Conservation (phyloP, 768 basidiomycete genomes). For the Roridomyces roridus region DNA sequence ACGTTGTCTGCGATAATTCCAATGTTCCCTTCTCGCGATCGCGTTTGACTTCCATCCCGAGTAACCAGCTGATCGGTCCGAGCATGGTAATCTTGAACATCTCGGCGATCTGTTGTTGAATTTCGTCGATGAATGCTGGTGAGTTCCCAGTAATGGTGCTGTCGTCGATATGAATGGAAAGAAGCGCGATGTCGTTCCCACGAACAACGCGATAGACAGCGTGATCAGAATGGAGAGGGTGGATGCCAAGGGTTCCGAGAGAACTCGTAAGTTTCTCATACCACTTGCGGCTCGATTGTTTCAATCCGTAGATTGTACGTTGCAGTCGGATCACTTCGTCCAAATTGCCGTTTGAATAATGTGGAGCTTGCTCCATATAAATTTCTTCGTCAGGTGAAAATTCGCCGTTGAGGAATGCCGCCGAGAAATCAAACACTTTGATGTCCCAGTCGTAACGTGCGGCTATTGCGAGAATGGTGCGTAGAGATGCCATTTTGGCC, state of each 20-base stretch:
- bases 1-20: slow-evolving; percentile 35
- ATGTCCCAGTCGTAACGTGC: slow-evolving; percentile 20
- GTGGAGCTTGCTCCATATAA: too few relatives aligned
- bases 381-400: too few relatives aligned
- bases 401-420: too few relatives aligned
- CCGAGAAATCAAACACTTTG: too few relatives aligned
- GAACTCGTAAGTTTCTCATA: slow-evolving; percentile 25
- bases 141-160: slow-evolving; percentile 31
- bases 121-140: too few relatives aligned
- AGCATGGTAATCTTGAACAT: slow-evolving; percentile 38
- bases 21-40: too few relatives aligned
- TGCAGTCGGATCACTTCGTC: too few relatives aligned
- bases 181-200: slow-evolving; percentile 9
- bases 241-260: slow-evolving; percentile 18
- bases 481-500: background rate
- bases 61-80: slow-evolving; percentile 32
- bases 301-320: too few relatives aligned
- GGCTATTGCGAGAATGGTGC: background rate
- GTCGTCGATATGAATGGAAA: slow-evolving; percentile 40
- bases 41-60: too few relatives aligned
- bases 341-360: too few relatives aligned
- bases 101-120: too few relatives aligned
- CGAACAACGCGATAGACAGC: slow-evolving; percentile 15
- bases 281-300: slow-evolving; percentile 40
- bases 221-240: slow-evolving; percentile 9